Conservation (phyloP, 768 basidiomycete species). For the Leccinum imitatum region DNA sequence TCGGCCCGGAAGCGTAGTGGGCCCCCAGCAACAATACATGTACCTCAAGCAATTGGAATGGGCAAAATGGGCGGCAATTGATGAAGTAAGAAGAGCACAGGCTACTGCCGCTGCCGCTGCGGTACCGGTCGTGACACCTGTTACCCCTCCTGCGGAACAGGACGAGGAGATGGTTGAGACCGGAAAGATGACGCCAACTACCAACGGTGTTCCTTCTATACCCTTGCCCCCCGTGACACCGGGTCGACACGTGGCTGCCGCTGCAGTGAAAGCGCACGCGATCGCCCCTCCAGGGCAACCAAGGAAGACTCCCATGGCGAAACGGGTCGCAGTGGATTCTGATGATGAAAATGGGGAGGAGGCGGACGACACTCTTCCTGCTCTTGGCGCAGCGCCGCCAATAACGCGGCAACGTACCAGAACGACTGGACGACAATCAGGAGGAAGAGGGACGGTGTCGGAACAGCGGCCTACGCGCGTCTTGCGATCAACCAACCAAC, state of each 20-base stretch:
- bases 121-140: slow-evolving; percentile 62
- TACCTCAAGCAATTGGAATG: slow-evolving; percentile 93
- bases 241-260: slow-evolving; percentile 68
- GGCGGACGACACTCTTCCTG: slow-evolving; percentile 61
- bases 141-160: slow-evolving; percentile 76
- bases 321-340: slow-evolving; percentile 66
- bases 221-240: slow-evolving; percentile 77
- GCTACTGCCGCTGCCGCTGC: slow-evolving; percentile 40
- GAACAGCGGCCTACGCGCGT: slow-evolving; percentile 75
- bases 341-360: slow-evolving; percentile 61
- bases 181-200: slow-evolving; percentile 37
- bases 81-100: slow-evolving; percentile 60
- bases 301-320: slow-evolving; percentile 81
- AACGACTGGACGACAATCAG: slow-evolving; percentile 40
- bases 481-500: slow-evolving; percentile 62
- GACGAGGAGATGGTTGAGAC: slow-evolving; percentile 59
- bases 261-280: slow-evolving; percentile 65
- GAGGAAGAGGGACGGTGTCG: slow-evolving; percentile 56
- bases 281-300: slow-evolving; percentile 82
- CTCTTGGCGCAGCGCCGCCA: slow-evolving; percentile 52
- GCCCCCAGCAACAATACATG: slow-evolving; percentile 92
- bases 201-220: slow-evolving; percentile 18
- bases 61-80: slow-evolving; percentile 89
- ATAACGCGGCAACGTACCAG: slow-evolving; percentile 32
- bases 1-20: slow-evolving; percentile 90